phyloP scores from a whole-genome alignment of 768 basidiomycete species.

The Gloeophyllum trabeum region DNA sequence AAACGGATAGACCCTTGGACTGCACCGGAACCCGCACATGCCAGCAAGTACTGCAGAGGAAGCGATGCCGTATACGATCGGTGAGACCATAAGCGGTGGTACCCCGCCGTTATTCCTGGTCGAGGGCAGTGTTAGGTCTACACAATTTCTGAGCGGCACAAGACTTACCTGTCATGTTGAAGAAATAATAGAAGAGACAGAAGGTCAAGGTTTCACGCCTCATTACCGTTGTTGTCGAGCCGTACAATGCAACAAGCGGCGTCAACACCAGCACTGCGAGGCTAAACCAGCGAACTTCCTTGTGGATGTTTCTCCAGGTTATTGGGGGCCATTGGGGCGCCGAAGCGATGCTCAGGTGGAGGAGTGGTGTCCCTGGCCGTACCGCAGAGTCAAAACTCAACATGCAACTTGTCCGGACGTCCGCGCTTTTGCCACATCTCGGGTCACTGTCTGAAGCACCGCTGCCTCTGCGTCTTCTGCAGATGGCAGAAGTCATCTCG shows the following conservation, averaged over 20 bases:
- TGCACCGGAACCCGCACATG: slow-evolving; percentile 33
- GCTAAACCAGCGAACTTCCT: slow-evolving; percentile 71
- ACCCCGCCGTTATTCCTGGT: slow-evolving; percentile 24
- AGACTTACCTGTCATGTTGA: slow-evolving; percentile 42
- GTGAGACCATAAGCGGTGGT: slow-evolving; percentile 48
- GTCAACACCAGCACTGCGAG: slow-evolving; percentile 57
- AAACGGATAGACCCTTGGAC: slow-evolving; percentile 45
- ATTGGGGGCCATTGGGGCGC: no score
- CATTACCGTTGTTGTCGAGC: slow-evolving; percentile 36
- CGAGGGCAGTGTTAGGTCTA: not conserved
- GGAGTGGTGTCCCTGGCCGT: no score
- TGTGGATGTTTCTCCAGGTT: not conserved
- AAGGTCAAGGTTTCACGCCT: slow-evolving; percentile 47
- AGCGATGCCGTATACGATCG: slow-evolving; percentile 38
- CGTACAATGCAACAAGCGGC: slow-evolving; percentile 62
- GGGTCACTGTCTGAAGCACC: no score
- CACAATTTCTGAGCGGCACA: not conserved
- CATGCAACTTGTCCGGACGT: no score
- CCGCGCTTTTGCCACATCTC: no score
- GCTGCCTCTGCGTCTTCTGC: no score
- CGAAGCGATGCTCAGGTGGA: no score
- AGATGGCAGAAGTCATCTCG: no score
- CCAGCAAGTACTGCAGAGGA: slow-evolving; percentile 35
- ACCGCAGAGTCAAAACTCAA: no score
- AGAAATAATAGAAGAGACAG: slow-evolving; percentile 63